Percentiles rank a stretch among this genome's conserved stretches.
phyloP scores from a whole-genome alignment of 2,329 filamentous ascomycete genomes.

The Calonectria ilicicola region DNA sequence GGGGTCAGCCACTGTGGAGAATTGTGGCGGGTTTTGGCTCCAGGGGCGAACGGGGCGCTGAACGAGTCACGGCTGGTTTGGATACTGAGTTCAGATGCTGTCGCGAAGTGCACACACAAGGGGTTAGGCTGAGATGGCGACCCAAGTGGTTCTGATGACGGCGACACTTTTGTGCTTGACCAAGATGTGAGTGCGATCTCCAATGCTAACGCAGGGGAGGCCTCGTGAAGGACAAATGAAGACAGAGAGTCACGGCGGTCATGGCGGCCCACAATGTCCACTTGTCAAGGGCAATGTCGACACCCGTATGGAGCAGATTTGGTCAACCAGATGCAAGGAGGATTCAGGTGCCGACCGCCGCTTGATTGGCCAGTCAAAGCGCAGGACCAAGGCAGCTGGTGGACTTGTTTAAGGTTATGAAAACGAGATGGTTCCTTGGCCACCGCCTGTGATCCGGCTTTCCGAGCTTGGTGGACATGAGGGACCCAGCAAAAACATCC shows the following conservation, averaged over 20 bases:
- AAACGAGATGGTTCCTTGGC: background rate
- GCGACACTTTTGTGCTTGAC: background rate
- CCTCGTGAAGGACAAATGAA: background rate
- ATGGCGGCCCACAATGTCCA: background rate
- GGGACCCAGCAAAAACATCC: background rate
- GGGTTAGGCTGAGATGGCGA: background rate
- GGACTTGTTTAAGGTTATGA: constrained; percentile 13
- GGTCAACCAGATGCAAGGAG: background rate
- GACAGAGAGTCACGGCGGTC: no score
- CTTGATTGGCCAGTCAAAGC: constrained; percentile 10
- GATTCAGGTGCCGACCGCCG: background rate
- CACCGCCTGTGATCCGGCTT: background rate
- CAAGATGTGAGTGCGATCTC: constrained; percentile 1
- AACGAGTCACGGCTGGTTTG: background rate
- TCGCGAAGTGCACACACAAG: background rate
- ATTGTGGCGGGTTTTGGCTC: background rate
- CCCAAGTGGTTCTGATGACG: background rate
- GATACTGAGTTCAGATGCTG: background rate
- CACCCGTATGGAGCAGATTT: background rate
- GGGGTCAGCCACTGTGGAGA: constrained; percentile 6
- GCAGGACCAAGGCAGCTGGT: background rate
- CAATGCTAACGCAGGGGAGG: background rate
- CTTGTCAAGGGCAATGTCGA: constrained; percentile 4
- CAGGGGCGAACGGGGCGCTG: background rate
- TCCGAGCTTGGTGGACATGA: background rate